These are phyloP conservation scores for Geosmithia morbida DNA, from an alignment of 2,329 filamentous ascomycete genomes.

Conservation along the genomic window DNA sequence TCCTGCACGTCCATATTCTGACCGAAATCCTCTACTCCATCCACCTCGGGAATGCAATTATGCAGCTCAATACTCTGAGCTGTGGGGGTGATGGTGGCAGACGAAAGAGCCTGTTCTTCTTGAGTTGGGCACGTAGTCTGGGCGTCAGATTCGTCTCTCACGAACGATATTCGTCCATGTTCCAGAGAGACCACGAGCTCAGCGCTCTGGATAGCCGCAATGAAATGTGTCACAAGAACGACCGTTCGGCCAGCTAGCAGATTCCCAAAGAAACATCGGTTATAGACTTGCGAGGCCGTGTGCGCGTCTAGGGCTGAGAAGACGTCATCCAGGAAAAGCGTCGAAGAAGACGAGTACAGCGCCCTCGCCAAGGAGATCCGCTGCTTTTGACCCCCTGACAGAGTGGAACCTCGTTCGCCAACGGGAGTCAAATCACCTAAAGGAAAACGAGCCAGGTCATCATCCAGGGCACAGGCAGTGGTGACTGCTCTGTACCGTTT, in stretches of 20 bases:
- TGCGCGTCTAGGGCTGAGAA: conserved; percentile 47
- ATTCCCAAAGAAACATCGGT: conserved; percentile 40
- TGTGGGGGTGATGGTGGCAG: conserved; percentile 25
- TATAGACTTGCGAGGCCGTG: conserved; percentile 40
- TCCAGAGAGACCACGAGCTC: conserved; percentile 31
- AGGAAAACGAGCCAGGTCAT: conserved; percentile 35
- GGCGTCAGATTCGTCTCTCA: conserved; percentile 13
- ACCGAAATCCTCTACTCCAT: no score
- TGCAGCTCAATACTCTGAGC: no score
- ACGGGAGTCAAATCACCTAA: conserved; percentile 35
- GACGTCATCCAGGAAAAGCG: conserved; percentile 43
- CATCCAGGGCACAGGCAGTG: conserved; percentile 36
- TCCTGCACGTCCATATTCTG: conserved; percentile 8
- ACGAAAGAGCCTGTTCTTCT: conserved; percentile 29
- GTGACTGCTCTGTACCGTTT: conserved; percentile 39
- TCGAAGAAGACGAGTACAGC: conserved; percentile 38
- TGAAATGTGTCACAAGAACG: conserved; percentile 41
- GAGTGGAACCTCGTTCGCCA: conserved; percentile 37
- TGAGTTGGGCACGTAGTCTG: no score
- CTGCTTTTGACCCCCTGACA: conserved; percentile 42
- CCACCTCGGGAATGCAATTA: no score
- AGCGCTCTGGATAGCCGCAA: conserved; percentile 35
- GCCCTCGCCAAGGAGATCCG: conserved; percentile 41
- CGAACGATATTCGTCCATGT: conserved; percentile 23
- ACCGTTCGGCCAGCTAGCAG: conserved; percentile 37